Evolutionary conservation across 2,329 filamentous ascomycete species (phyloP).

Genomic region (Periconia digitata): DNA sequence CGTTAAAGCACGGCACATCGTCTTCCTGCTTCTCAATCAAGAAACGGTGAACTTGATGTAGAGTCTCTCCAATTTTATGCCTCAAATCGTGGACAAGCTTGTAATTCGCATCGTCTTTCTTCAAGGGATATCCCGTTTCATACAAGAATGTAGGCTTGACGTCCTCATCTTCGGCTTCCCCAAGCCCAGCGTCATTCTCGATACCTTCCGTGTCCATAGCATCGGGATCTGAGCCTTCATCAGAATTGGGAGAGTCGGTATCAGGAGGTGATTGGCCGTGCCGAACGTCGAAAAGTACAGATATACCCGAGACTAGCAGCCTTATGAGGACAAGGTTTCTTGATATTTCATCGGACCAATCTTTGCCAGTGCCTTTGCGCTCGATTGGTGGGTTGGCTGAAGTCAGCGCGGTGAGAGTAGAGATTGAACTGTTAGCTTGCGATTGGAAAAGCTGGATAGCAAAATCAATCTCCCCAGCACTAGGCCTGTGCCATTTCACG

Average conservation of each 20-base stretch:
- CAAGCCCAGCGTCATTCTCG: constrained; percentile 56
- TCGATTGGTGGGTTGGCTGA: constrained; percentile 79
- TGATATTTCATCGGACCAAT: constrained; percentile 97
- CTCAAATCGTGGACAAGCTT: constrained; percentile 77
- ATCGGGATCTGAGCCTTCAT: constrained; percentile 46
- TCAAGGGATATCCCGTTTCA: constrained; percentile 80
- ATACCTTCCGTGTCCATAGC: constrained; percentile 49
- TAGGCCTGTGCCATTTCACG: constrained; percentile 89
- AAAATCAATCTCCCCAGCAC: constrained; percentile 78
- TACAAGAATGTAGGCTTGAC: constrained; percentile 86
- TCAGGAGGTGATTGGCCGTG: constrained; percentile 36
- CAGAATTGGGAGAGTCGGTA: constrained; percentile 51
- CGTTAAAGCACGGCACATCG: constrained; percentile 92
- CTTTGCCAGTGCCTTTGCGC: constrained; percentile 92
- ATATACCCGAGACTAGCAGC: constrained; percentile 87
- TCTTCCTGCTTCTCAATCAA: constrained; percentile 84
- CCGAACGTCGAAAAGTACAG: constrained; percentile 80
- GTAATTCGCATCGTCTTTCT: constrained; percentile 63
- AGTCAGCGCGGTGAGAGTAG: constrained; percentile 76
- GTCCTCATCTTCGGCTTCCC: constrained; percentile 76
- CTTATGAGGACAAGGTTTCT: constrained; percentile 84
- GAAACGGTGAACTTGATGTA: constrained; percentile 85
- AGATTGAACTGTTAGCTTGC: constrained; percentile 75
- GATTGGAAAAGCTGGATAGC: constrained; percentile 86
- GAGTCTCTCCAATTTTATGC: constrained; percentile 73